Evolutionary conservation across 371 early-diverging fungal genomes (phyloP).

Genomic region (Mortierella sp.): DNA sequence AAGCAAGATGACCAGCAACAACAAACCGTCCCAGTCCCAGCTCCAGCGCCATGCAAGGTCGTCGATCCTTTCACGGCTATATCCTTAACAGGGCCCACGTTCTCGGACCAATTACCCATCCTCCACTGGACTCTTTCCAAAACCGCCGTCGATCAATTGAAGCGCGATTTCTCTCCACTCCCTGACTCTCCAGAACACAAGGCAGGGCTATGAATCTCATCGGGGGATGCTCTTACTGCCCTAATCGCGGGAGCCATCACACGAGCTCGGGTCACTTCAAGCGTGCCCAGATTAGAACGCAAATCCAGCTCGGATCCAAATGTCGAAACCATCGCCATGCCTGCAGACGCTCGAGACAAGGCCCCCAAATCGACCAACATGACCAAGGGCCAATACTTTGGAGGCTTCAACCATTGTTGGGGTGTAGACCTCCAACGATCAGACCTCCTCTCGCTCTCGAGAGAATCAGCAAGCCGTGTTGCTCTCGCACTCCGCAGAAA

Average conservation of each 20-base stretch:
- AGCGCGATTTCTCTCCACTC: conserved; percentile 53
- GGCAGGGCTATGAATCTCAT: conserved; percentile 58
- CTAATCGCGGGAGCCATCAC: too few species aligned
- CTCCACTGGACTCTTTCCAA: conserved; percentile 55
- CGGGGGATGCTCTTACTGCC: conserved; percentile 61
- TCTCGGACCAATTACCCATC: conserved; percentile 41
- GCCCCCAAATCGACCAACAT: conserved; percentile 44
- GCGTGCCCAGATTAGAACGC: conserved; percentile 52
- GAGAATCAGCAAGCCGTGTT: conserved; percentile 44
- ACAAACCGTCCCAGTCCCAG: not conserved
- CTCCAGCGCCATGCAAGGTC: conserved; percentile 54
- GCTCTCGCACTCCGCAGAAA: conserved; percentile 59
- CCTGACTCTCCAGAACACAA: not conserved
- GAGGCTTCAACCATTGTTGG: conserved; percentile 60
- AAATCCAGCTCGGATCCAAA: conserved; percentile 41
- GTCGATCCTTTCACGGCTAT: conserved; percentile 11
- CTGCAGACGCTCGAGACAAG: conserved; percentile 59
- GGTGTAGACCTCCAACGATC: conserved; percentile 43
- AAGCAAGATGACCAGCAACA: conserved; percentile 23
- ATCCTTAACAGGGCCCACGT: conserved; percentile 39
- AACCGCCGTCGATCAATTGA: conserved; percentile 39
- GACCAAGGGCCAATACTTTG: conserved; percentile 56
- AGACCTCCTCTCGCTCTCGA: conserved; percentile 45
- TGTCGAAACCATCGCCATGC: conserved; percentile 57
- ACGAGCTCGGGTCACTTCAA: conserved; percentile 51